Base-by-base conservation (phyloP, 169 alveolate species). In the Neospora caninum region DNA sequence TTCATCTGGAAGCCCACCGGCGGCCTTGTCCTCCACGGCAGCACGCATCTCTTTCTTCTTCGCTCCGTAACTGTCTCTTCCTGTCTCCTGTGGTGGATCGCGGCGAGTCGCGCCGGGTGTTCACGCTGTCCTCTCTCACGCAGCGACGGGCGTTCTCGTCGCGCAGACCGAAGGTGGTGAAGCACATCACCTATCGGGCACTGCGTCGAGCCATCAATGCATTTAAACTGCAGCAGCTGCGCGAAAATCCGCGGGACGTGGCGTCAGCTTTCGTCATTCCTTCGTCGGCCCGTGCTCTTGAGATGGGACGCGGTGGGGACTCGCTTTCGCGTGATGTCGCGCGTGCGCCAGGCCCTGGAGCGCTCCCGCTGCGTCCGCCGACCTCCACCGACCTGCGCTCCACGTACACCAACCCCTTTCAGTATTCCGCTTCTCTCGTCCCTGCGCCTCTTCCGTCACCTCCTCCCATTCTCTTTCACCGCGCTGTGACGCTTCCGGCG, bases 391-490 rank as follows among this genome's bases (percentile, higher is more conserved):
- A 82, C 39, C 67, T 82, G 6, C 34, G 67, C 39, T 82, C 67
- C n/a, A 9, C 89, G 6, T 82, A 42, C 38, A 67, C 89, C 2
- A 25, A 82, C 39, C 54, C 67, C 29, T 41, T 42, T 25, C 22
- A 42, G 69, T 82, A 41, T 31, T 38, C 89, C 0, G n/a, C 89
- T 4, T 38, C 89, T 36, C 89, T 82, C 64, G 53, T 36, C 4
- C 69, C 89, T 4, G 89, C 89, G 34, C 89, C 89, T 22, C 89
- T 82, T 9, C 89, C 89, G 13, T 82, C 89, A 0, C 67, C 89
- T 6, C 89, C 89, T 1, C 89, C 89, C 0, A 18, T 82, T 10
- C 67, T 82, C 7, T 82, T 82, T 42, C 89, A 82, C 67, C 53
- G 67, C 34, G 7, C 64, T 1, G 64, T 42, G 53, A 29, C 64